Percentiles rank a stretch among this genome's conserved stretches.
These are phyloP conservation scores for Hypoxylon crocopeplum DNA, from an alignment of 495 filamentous ascomycete genomes.

Conservation along the genomic window DNA sequence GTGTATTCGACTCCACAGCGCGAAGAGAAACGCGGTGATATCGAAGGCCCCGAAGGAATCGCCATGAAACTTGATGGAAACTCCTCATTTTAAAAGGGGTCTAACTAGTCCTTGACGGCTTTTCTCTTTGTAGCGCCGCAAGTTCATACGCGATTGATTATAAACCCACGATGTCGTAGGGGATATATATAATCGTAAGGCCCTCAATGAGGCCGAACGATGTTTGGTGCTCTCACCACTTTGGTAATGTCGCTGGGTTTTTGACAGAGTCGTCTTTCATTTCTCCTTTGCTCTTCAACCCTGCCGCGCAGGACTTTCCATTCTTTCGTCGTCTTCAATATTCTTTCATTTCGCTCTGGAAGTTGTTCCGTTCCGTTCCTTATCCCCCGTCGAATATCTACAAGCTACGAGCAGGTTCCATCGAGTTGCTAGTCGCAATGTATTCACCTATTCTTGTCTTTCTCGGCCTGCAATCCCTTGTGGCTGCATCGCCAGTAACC, in stretches of 20 bases:
- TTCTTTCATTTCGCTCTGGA: constrained; percentile 1
- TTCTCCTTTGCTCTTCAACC: constrained; percentile 12
- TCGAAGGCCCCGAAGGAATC: constrained; percentile 20
- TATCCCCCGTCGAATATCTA: background rate
- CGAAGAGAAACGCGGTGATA: constrained; percentile 18
- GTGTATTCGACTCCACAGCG: background rate
- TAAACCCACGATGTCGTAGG: too few relatives aligned
- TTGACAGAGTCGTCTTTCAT: constrained; percentile 1
- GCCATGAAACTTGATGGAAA: constrained; percentile 36
- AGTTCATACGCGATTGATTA: too few relatives aligned
- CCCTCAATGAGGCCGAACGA: background rate
- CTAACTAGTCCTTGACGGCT: constrained; percentile 4
- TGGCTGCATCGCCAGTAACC: constrained; percentile 25
- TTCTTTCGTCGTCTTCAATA: constrained; percentile 5
- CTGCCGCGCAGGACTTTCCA: constrained; percentile 25
- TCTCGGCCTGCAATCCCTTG: constrained; percentile 12
- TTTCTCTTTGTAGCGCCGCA: too few relatives aligned
- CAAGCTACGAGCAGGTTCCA: background rate
- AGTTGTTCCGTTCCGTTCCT: background rate
- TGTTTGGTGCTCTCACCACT: constrained; percentile 1
- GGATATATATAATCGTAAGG: constrained; percentile 8
- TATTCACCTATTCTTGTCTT: constrained; percentile 6
- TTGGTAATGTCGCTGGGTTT: constrained; percentile 4
- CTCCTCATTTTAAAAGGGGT: constrained; percentile 30
- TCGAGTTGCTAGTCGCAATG: constrained; percentile 1